phyloP scores from a whole-genome alignment of 2,329 filamentous ascomycete species.

The Penicillium janthinellum region DNA sequence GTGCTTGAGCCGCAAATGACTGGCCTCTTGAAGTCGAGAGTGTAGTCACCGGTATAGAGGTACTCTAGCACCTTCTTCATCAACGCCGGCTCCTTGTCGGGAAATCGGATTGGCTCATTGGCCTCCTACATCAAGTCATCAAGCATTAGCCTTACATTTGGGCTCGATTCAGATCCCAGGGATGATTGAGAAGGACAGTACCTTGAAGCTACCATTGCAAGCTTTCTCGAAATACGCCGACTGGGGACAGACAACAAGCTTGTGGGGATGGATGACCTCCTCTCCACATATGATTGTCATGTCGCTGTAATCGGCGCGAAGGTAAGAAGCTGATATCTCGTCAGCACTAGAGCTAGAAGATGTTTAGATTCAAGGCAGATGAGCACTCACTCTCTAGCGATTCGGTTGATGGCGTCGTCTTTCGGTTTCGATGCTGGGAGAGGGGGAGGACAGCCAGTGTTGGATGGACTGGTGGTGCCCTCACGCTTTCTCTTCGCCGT shows the following conservation, averaged over 20 bases:
- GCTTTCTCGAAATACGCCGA: background rate
- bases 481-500: no score
- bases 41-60: background rate
- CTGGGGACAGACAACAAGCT: background rate
- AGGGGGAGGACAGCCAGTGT: no score
- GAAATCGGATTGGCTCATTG: background rate
- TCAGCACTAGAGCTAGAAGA: no score
- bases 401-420: no score
- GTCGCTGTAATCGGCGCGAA: background rate
- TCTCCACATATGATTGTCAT: background rate
- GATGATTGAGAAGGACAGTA: background rate
- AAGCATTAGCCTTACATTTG: background rate
- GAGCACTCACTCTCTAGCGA: background rate
- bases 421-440: no score
- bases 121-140: background rate
- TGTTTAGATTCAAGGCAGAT: no score
- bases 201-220: background rate
- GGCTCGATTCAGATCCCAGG: background rate
- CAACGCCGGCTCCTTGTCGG: background rate
- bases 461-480: no score
- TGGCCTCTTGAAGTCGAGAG: background rate
- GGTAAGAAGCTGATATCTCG: background rate
- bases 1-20: no score
- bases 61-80: background rate
- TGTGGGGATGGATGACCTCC: background rate